A percentile compares a stretch with the other conserved stretches of the same genome.
Evolutionary conservation across 2,329 filamentous ascomycete species (phyloP).

Genomic region (Pseudogymnoascus sp.): DNA sequence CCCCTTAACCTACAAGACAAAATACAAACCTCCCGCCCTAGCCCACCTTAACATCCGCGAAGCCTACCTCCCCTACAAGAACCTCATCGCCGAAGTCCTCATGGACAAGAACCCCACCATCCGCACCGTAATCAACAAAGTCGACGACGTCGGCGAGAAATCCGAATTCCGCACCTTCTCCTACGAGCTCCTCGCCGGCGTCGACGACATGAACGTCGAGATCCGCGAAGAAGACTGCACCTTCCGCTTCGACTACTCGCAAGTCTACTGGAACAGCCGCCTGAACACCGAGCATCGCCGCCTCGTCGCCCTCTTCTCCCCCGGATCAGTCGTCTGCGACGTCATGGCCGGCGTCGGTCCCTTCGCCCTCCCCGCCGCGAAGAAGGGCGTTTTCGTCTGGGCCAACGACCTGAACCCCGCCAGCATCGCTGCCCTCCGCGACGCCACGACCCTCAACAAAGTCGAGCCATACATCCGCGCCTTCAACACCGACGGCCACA

Average conservation of each 20-base stretch:
- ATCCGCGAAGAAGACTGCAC: conserved; percentile 73
- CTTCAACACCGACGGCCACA: conserved; percentile 73
- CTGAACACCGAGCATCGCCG: conserved; percentile 83
- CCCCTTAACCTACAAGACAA: conserved; percentile 12
- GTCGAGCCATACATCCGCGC: conserved; percentile 62
- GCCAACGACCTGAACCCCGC: conserved; percentile 96
- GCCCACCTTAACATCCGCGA: conserved; percentile 87
- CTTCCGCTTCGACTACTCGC: conserved; percentile 91
- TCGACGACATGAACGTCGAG: conserved; percentile 74
- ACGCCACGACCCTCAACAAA: conserved; percentile 71
- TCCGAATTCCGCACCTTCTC: conserved; percentile 85
- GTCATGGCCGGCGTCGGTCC: conserved; percentile 97
- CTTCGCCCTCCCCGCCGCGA: conserved; percentile 86
- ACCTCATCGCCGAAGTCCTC: conserved; percentile 75
- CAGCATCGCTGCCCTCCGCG: conserved; percentile 63
- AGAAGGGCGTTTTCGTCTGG: conserved; percentile 85
- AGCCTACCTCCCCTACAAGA: conserved; percentile 75
- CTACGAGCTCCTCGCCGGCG: conserved; percentile 82
- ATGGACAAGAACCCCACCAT: conserved; percentile 81
- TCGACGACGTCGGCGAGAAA: conserved; percentile 75
- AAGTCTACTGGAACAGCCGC: conserved; percentile 97
- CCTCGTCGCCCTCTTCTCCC: conserved; percentile 64
- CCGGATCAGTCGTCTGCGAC: conserved; percentile 86
- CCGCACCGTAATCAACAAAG: conserved; percentile 91
- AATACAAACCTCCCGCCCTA: conserved; percentile 25